Evolutionary conservation across 208 protist species (phyloP).

Genomic region (Wallacemonas sp.): DNA sequence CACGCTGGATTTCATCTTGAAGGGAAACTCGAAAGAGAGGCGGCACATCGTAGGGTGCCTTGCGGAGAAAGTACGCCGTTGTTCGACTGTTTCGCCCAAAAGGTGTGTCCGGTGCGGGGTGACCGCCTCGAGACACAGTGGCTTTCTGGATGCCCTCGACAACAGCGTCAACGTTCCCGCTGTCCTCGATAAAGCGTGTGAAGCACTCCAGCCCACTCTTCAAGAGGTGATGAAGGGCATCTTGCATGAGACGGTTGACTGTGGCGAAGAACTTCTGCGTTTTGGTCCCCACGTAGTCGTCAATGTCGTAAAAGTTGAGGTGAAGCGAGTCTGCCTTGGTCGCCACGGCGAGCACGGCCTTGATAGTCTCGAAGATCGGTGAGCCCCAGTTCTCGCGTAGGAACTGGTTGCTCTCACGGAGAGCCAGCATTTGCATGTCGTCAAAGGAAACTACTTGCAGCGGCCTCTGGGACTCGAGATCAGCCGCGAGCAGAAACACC

Average conservation of each 20-base stretch:
- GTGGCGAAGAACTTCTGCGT: constrained; percentile 91
- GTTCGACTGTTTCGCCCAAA: constrained; percentile 51
- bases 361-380: constrained; percentile 49
- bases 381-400: constrained; percentile 81
- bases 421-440: constrained; percentile 71
- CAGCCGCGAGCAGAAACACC: constrained; percentile 70
- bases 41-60: constrained; percentile 39
- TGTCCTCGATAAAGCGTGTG: constrained; percentile 80
- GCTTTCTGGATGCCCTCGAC: constrained; percentile 63
- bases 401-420: constrained; percentile 69
- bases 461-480: constrained; percentile 52
- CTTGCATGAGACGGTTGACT: constrained; percentile 95
- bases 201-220: constrained; percentile 71
- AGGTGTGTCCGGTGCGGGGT: constrained; percentile 27
- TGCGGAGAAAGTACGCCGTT: constrained; percentile 32
- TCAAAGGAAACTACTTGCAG: constrained; percentile 87
- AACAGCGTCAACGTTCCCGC: constrained; percentile 52
- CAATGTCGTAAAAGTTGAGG: constrained; percentile 79
- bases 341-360: constrained; percentile 39
- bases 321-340: constrained; percentile 48
- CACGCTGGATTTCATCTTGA: constrained; percentile 30
- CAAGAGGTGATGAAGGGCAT: constrained; percentile 74
- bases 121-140: constrained; percentile 29
- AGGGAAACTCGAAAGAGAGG: constrained; percentile 68
- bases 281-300: constrained; percentile 92